Base-by-base conservation (phyloP, 345 rosid genomes). In the Anastatica hierochuntica region DNA sequence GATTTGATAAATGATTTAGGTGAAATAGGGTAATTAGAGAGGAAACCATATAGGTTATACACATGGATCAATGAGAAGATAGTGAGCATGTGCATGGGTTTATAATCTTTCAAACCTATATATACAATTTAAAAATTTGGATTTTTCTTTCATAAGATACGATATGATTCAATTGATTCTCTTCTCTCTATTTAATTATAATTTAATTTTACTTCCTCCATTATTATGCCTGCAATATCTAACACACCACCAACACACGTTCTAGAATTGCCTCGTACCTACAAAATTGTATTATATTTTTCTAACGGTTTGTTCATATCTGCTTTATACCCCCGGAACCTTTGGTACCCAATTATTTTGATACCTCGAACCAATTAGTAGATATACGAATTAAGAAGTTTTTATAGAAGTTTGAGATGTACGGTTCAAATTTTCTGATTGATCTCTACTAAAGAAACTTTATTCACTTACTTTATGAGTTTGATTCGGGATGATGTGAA, bases 21-120 rank as follows among this genome's bases (percentile, higher is more conserved):
- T 27, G 36, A 45, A 10, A 23, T 66, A 59, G 66, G 47, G 56
- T 59, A 38, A 44, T 52, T 44, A 60, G 66, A 43, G 49, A 20
- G 41, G 40, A 14, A 13, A 41, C n/a, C 5, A 7, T 4, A 17
- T 53, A 67, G 72, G 62, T 24, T 59, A 8, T 44, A 67, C 72
- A 67, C 56, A 53, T 67, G 72, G 72, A 45, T 67, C 66, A 60
- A 67, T 60, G 33, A 60, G 34, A 60, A 4, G 62, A 67, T 4
- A 47, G 57, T 1, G 46, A 46, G 72, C 72, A 67, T 60, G 66
- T 60, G 71, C 64, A 66, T 58, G 47, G 20, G 39, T 53, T 59
- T 24, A 23, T 33, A 40, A 23, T 53, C 50, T 30, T 67, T 23
- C 50, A 33, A 53, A 39, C 14, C 11, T 43, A 6, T 49, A 37